phyloP scores from a whole-genome alignment of 2,329 filamentous ascomycete species.

The Colletotrichum melonis region DNA sequence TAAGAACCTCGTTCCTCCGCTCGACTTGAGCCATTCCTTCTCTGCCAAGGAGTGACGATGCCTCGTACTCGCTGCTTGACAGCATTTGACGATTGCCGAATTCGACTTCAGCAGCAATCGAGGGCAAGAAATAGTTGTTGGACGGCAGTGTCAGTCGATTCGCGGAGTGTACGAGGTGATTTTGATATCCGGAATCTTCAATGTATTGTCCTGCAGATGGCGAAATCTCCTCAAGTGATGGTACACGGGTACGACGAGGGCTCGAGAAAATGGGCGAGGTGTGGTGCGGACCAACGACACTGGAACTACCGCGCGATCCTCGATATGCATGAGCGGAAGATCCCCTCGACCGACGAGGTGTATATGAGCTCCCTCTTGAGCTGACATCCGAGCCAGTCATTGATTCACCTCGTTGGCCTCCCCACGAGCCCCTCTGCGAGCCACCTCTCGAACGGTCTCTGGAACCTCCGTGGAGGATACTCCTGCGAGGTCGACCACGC shows the following conservation, averaged over 20 bases:
- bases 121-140: background rate
- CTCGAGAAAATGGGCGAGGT: conserved; percentile 19
- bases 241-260: background rate
- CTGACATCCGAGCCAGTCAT: background rate
- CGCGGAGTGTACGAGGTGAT: too few species aligned
- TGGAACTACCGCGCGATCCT: background rate
- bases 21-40: conserved; percentile 25
- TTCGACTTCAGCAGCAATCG: background rate
- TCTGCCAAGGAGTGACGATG: background rate
- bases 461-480: too few species aligned
- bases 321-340: background rate
- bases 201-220: background rate
- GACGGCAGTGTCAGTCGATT: background rate
- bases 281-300: background rate
- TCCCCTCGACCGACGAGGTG: background rate
- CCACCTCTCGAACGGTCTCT: background rate
- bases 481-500: background rate
- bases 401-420: background rate
- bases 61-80: background rate
- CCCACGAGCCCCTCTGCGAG: background rate
- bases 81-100: background rate
- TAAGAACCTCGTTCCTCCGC: conserved; percentile 70
- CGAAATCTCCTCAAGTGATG: background rate
- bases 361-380: background rate
- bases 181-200: background rate